Evolutionary conservation across 129 eudicot genomes (phyloP).

Genomic region (Scalesia atractyloides): DNA sequence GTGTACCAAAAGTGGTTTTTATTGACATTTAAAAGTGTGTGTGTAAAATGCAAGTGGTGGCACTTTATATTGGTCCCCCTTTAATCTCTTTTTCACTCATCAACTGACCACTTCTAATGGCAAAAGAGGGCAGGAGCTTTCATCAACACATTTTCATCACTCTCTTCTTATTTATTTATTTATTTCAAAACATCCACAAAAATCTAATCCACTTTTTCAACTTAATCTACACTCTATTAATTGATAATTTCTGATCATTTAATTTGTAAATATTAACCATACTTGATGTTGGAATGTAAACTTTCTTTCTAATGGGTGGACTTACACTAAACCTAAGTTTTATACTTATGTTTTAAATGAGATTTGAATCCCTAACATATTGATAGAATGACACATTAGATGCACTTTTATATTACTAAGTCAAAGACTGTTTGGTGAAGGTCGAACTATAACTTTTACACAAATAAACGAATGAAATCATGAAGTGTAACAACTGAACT

Average conservation of each 20-base stretch:
- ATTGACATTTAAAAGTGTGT: constrained; percentile 32
- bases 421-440: neutral
- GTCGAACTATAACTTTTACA: too few relatives aligned
- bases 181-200: neutral
- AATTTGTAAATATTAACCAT: too few relatives aligned
- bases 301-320: neutral
- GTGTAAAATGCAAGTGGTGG: constrained; percentile 29
- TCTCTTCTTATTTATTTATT: neutral
- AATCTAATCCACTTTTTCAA: neutral
- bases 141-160: constrained; percentile 21
- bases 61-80: constrained; percentile 38
- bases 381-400: neutral
- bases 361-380: neutral
- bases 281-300: neutral
- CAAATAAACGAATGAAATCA: too few relatives aligned
- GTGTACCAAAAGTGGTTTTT: constrained; percentile 31
- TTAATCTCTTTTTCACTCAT: constrained; percentile 30
- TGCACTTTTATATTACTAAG: too few relatives aligned
- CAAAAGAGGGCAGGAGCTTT: constrained; percentile 24
- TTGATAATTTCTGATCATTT: neutral
- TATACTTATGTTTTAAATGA: neutral
- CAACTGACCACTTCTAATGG: constrained; percentile 38
- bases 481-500: too few relatives aligned
- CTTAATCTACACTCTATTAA: neutral
- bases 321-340: too few relatives aligned